Conservation (phyloP, 2,329 filamentous ascomycete genomes). For the Cordyceps militaris region DNA sequence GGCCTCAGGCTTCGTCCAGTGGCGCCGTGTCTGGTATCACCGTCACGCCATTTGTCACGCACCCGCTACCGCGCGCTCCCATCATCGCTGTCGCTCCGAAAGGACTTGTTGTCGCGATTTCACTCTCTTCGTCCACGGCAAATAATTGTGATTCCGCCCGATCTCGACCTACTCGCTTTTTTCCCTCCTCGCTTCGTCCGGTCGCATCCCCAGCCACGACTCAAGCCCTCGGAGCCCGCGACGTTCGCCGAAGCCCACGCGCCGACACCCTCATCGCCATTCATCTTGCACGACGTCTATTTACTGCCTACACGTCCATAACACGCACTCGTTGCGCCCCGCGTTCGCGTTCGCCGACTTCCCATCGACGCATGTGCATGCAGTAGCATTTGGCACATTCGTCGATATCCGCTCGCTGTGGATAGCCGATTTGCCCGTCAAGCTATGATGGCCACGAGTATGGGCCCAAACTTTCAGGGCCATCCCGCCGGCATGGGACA, state of each 20-base stretch:
- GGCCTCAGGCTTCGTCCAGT: slow-evolving; percentile 6
- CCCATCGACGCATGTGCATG: slow-evolving; percentile 34
- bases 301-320: not conserved
- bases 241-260: slow-evolving; percentile 5
- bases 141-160: not conserved
- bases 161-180: not conserved
- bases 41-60: slow-evolving; percentile 13
- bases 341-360: not conserved
- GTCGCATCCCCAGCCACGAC: slow-evolving; percentile 17
- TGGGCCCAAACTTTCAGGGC: slow-evolving; percentile 56
- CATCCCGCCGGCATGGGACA: slow-evolving; percentile 67
- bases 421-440: slow-evolving; percentile 39
- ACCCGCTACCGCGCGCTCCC: slow-evolving; percentile 5
- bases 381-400: slow-evolving; percentile 36
- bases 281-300: not conserved
- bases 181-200: not conserved
- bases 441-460: slow-evolving; percentile 62
- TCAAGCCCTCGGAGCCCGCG: slow-evolving; percentile 2
- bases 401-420: slow-evolving; percentile 55
- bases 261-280: not conserved
- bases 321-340: not conserved
- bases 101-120: not conserved
- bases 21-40: slow-evolving; percentile 8
- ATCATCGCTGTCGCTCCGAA: slow-evolving; percentile 15
- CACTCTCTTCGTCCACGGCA: not conserved